Percentiles rank a stretch among this genome's conserved stretches.
Evolutionary conservation across 2,329 filamentous ascomycete genomes (phyloP).

Genomic region (Trichoderma koningii): DNA sequence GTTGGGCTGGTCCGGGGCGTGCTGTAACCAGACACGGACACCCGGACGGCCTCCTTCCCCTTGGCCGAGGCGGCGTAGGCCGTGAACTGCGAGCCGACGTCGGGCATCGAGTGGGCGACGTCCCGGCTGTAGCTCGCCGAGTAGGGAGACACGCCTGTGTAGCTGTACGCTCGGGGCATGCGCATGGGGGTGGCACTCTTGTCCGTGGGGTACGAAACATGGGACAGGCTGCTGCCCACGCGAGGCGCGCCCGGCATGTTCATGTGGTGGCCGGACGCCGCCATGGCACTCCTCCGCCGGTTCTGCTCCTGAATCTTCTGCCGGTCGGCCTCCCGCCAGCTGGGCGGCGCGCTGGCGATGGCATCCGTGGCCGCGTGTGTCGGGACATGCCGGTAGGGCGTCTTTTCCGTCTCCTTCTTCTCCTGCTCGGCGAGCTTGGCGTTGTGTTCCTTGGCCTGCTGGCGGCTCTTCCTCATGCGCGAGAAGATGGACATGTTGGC

Average conservation of each 20-base stretch:
- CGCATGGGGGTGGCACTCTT: slow-evolving; percentile 45
- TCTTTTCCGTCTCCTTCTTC: slow-evolving; percentile 43
- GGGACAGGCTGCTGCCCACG: slow-evolving; percentile 51
- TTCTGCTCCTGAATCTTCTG: slow-evolving; percentile 54
- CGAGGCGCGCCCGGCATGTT: slow-evolving; percentile 47
- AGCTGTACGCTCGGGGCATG: slow-evolving; percentile 49
- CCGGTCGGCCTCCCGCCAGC: slow-evolving; percentile 52
- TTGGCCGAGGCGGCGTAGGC: slow-evolving; percentile 39
- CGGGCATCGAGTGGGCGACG: slow-evolving; percentile 38
- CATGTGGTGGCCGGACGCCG: slow-evolving; percentile 43
- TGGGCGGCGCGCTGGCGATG: slow-evolving; percentile 54
- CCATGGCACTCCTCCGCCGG: slow-evolving; percentile 52
- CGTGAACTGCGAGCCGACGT: slow-evolving; percentile 32
- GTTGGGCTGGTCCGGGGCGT: slow-evolving; percentile 42
- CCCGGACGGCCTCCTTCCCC: slow-evolving; percentile 47
- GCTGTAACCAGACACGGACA: slow-evolving; percentile 36
- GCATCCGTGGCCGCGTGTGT: slow-evolving; percentile 63
- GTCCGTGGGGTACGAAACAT: slow-evolving; percentile 50
- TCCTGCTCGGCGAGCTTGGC: slow-evolving; percentile 52
- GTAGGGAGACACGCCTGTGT: slow-evolving; percentile 43
- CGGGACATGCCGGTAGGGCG: slow-evolving; percentile 62
- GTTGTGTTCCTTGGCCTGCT: slow-evolving; percentile 58
- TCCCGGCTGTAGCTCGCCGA: slow-evolving; percentile 37
- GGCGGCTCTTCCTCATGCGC: slow-evolving; percentile 53
- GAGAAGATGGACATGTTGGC: slow-evolving; percentile 59